Evolutionary conservation across 2,329 filamentous ascomycete genomes (phyloP).

Genomic region (Zalaria sp.): DNA sequence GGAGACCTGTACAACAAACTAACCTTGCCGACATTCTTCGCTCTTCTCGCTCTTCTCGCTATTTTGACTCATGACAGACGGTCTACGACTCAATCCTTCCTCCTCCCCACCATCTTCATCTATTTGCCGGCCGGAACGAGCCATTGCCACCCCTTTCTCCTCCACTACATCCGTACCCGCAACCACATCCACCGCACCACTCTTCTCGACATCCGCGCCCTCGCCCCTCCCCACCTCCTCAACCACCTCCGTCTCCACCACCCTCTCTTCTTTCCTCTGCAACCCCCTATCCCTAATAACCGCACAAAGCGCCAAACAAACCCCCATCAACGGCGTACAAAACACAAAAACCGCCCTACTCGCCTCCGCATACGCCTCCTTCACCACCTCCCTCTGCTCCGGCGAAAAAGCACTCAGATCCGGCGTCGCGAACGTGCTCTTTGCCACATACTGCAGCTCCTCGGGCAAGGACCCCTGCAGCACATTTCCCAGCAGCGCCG

Average conservation of each 20-base stretch:
- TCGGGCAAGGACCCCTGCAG: conserved; percentile 22
- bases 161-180: neutral
- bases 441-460: conserved; percentile 22
- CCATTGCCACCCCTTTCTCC: neutral
- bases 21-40: conserved; percentile 18
- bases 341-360: conserved; percentile 43
- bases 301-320: conserved; percentile 34
- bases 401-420: conserved; percentile 18
- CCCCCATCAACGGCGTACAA: conserved; percentile 39
- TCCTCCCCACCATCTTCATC: neutral
- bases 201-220: neutral
- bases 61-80: neutral
- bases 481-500: conserved; percentile 19
- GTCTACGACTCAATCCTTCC: neutral
- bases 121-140: neutral
- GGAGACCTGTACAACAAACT: too few species aligned
- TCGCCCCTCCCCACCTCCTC: neutral
- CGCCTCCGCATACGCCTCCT: conserved; percentile 38
- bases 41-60: neutral
- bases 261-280: conserved; percentile 9
- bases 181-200: neutral
- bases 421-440: conserved; percentile 24
- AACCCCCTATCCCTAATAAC: conserved; percentile 26
- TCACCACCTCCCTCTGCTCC: conserved; percentile 25
- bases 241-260: neutral